Evolutionary conservation across 495 filamentous ascomycete species (phyloP), one percentile per base, ranked within the genome.

Genomic region (Xylona heveae): DNA sequence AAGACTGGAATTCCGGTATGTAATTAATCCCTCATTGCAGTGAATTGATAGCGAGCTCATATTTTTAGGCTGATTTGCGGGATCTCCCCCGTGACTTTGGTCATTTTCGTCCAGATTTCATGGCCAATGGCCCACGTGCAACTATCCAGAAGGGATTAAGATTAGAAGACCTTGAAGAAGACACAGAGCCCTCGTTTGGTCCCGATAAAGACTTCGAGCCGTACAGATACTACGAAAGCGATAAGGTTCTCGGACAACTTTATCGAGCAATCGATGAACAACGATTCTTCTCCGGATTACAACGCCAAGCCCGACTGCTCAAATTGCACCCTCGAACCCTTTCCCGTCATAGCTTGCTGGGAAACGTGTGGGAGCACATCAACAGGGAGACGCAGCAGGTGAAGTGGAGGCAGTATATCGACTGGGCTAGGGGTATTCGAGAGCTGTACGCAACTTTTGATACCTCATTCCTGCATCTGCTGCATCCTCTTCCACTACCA

Each of bases 211-310:
- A 45, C 12, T 20, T n/a, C 13, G 24, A 25, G n/a, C 35, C 38
- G 0, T 46, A 55, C 23, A 39, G 37, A 10, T 90, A 72, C 40
- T 88, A 90, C 42, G 42, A 51, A 27, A 80, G 71, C 6, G 38
- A 65, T 0, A 81, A 82, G 40, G 52, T 79, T 9, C 59, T 85
- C 0, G 81, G 81, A 0, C 52, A 64, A 23, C 58, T 91, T 0
- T 88, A 75, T 44, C 64, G 78, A 1, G 62, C 61, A 0, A 74
- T 91, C 19, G 69, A 90, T 42, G 81, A 90, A 46, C 54, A 54
- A 4, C 47, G 64, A 31, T 74, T 88, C 38, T 71, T 79, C 50
- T 36, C 45, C 5, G 42, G 65, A 5, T 48, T 78, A 19, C 6
- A 31, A 42, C 7, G 43, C 43, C 6, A 38, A 40, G 5, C 30